Conservation (phyloP, 164 flowering plant genomes). For the Amborella trichopoda region DNA sequence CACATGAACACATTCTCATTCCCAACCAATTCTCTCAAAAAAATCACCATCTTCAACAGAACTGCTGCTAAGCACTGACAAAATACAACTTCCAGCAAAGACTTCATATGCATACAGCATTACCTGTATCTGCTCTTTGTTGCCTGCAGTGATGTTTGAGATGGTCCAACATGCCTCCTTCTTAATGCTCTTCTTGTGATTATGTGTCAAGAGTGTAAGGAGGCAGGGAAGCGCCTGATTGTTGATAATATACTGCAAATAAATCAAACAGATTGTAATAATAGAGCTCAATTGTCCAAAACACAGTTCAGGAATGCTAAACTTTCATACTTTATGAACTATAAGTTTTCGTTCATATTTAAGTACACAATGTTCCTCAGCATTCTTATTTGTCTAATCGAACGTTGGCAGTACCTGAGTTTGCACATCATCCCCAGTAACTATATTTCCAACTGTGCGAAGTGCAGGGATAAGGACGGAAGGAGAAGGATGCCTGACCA, state of each 20-base stretch:
- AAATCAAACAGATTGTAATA: neutral
- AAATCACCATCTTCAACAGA: too few species aligned
- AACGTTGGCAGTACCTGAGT: slow-evolving; percentile 95
- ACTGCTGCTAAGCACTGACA: too few species aligned
- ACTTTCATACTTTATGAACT: too few species aligned
- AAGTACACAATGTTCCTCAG: too few species aligned
- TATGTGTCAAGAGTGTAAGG: slow-evolving; percentile 35
- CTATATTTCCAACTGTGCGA: slow-evolving; percentile 72
- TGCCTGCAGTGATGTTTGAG: slow-evolving; percentile 83
- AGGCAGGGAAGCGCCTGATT: slow-evolving; percentile 52
- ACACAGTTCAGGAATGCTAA: too few species aligned
- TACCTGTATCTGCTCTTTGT: slow-evolving; percentile 65
- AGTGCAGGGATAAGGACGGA: slow-evolving; percentile 76
- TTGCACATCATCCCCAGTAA: slow-evolving; percentile 81
- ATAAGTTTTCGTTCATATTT: too few species aligned
- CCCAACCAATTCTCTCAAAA: too few species aligned
- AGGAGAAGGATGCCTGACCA: slow-evolving; percentile 71
- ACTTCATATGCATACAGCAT: too few species aligned
- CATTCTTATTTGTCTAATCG: too few species aligned
- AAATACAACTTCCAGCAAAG: too few species aligned
- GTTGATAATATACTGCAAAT: slow-evolving; percentile 40
- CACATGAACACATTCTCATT: too few species aligned
- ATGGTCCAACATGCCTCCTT: slow-evolving; percentile 86
- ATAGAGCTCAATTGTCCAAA: too few species aligned
- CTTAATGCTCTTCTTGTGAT: slow-evolving; percentile 65